A percentile compares a stretch with the other conserved stretches of the same genome.
Conservation (phyloP, 1,139 yeast species). For the Kluyveromyces marxianus region DNA sequence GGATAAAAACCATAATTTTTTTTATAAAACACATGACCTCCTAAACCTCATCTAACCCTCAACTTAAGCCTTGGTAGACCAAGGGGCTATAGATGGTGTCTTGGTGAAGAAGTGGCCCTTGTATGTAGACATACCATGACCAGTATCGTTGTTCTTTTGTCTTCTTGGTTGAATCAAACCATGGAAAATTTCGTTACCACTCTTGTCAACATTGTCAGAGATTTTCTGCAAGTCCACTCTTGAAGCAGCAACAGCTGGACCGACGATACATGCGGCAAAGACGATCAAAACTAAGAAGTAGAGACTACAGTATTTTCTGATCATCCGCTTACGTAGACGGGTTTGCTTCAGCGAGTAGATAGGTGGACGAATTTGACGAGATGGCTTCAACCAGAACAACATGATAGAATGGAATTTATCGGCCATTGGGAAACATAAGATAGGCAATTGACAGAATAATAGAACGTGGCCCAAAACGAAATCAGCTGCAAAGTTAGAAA, state of each 20-base stretch:
- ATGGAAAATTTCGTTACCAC: conserved; percentile 25
- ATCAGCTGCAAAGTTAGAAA: conserved; percentile 96
- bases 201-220: neutral
- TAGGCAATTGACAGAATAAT: conserved; percentile 83
- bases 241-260: conserved; percentile 78
- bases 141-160: conserved; percentile 76
- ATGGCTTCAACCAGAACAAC: conserved; percentile 98
- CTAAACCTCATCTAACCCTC: neutral
- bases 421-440: conserved; percentile 75
- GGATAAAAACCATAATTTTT: neutral
- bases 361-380: conserved; percentile 97
- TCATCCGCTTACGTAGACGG: conserved; percentile 97
- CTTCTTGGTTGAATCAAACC: conserved; percentile 83
- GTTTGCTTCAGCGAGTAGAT: conserved; percentile 96
- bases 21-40: too few species aligned
- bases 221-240: conserved; percentile 19
- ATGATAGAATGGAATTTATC: conserved; percentile 98
- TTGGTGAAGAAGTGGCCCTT: conserved; percentile 47
- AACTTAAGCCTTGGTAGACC: conserved; percentile 55
- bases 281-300: conserved; percentile 64
- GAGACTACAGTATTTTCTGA: conserved; percentile 82
- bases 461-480: conserved; percentile 85
- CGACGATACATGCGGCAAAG: conserved; percentile 74
- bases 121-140: conserved; percentile 45
- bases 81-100: conserved; percentile 47